phyloP scores from a whole-genome alignment of 75 land plant genomes.

The Sequoiadendron giganteum region DNA sequence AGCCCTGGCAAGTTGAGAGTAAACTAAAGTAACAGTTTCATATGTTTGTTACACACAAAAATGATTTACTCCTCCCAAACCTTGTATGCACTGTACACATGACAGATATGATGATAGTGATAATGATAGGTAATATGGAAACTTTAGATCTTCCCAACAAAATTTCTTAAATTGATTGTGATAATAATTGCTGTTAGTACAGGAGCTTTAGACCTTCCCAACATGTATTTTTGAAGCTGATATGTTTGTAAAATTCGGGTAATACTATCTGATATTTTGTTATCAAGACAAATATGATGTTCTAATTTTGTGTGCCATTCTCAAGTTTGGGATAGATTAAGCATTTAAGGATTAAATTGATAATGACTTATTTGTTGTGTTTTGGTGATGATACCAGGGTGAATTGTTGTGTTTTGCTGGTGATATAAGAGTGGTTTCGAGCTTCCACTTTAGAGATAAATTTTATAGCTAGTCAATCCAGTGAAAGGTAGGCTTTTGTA shows the following conservation, averaged over 20 bases:
- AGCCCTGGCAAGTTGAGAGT: no score
- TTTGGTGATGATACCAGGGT: not conserved
- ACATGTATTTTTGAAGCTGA: not conserved
- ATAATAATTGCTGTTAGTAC: not conserved
- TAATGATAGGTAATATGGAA: no score
- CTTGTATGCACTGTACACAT: no score
- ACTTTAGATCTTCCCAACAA: not conserved
- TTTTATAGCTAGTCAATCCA: not conserved
- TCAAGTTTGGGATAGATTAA: not conserved
- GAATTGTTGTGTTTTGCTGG: not conserved
- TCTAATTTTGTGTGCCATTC: not conserved
- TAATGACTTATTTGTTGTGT: conserved; percentile 1
- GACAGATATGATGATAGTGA: no score
- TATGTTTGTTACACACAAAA: no score
- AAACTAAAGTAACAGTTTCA: no score
- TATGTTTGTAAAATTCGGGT: not conserved
- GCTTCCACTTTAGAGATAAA: not conserved
- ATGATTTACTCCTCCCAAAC: no score
- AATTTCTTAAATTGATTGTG: no score
- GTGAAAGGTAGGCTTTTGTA: not conserved
- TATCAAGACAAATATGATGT: not conserved
- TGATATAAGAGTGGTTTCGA: not conserved
- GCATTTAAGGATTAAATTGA: not conserved
- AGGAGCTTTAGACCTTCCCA: not conserved
- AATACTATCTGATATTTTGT: not conserved